Evolutionary conservation across 768 basidiomycete species (phyloP), one percentile per base, ranked within the genome.

Genomic region (Boletus tomentosulus): DNA sequence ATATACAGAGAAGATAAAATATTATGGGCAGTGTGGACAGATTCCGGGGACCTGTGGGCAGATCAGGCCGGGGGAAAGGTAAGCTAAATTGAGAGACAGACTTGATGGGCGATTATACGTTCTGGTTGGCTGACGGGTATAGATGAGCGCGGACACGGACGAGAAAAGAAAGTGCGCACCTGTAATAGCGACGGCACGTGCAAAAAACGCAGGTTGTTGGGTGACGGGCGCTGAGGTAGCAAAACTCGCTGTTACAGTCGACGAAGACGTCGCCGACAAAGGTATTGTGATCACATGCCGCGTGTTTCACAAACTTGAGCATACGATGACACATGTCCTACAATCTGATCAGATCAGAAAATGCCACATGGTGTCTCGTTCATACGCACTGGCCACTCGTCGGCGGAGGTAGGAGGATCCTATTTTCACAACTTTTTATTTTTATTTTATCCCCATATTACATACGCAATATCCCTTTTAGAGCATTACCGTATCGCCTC

Each of bases 281-380:
- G 13, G 73, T 72, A 61, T 77, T 70, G 66, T 87, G 85, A n/a
- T 73, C 73, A 71, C 87, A 88, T n/a, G 38, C 67, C 31, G 62
- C 66, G 58, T 74, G 78, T 62, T 73, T 76, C 53, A 66, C 69
- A 67, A 86, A 80, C 59, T 70, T 74, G 62, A 87, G 78, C 48
- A 72, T 74, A 58, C 84, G 78, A 67, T 82, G 80, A 73, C 86
- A 89, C 86, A 89, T 88, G 60, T 65, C 53, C 49, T 50, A 55
- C 19, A 19, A 28, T 19, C 44, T 44, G 24, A 43, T 45, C 50
- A 51, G 41, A 53, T 52, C 24, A 19, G 16, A 38, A 43, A 6
- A 7, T n/a, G 12, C 12, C 41, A 19, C 19, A 19, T 42, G 45
- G 19, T 15, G 31, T 30, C 31, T 8, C 27, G 6, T 16, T 6